These are phyloP conservation scores for Jimgerdemannia flammicorona DNA, from an alignment of 192 early-diverging fungal species.

Conservation along the genomic window DNA sequence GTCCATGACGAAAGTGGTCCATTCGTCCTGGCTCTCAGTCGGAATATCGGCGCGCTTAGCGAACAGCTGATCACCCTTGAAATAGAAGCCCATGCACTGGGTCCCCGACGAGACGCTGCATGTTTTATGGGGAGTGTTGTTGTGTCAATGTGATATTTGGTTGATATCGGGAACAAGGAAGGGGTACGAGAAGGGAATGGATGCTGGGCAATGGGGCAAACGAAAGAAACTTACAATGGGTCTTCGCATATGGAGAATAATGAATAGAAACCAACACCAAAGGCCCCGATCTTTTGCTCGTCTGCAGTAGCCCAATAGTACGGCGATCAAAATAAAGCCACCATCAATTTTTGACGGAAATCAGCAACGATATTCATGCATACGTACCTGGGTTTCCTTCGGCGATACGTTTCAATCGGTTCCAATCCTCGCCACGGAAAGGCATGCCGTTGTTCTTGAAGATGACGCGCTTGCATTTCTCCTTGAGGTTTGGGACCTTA, in stretches of 20 bases:
- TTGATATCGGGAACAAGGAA: not conserved
- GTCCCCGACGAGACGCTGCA: conserved; percentile 63
- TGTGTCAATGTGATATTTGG: not conserved
- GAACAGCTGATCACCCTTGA: conserved; percentile 83
- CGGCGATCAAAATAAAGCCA: no score
- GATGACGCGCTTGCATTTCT: conserved; percentile 42
- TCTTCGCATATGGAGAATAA: conserved; percentile 88
- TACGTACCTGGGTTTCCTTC: conserved; percentile 87
- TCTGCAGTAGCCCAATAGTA: conserved; percentile 4
- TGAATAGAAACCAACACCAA: conserved; percentile 85
- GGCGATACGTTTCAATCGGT: conserved; percentile 77
- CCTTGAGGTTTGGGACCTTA: conserved; percentile 33
- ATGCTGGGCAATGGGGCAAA: not conserved
- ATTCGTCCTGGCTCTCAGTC: conserved; percentile 35
- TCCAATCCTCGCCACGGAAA: conserved; percentile 82
- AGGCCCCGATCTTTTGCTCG: conserved; percentile 68
- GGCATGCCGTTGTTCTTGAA: conserved; percentile 85
- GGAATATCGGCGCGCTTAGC: conserved; percentile 62
- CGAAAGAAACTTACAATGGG: conserved; percentile 61
- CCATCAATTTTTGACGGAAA: no score
- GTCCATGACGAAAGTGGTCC: conserved; percentile 77
- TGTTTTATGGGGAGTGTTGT: not conserved
- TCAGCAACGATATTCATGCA: not conserved
- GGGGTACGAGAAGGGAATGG: not conserved
- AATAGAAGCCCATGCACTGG: conserved; percentile 87